These are phyloP conservation scores for Theobroma cacao DNA, from an alignment of 345 rosid genomes.

Conservation along the genomic window DNA sequence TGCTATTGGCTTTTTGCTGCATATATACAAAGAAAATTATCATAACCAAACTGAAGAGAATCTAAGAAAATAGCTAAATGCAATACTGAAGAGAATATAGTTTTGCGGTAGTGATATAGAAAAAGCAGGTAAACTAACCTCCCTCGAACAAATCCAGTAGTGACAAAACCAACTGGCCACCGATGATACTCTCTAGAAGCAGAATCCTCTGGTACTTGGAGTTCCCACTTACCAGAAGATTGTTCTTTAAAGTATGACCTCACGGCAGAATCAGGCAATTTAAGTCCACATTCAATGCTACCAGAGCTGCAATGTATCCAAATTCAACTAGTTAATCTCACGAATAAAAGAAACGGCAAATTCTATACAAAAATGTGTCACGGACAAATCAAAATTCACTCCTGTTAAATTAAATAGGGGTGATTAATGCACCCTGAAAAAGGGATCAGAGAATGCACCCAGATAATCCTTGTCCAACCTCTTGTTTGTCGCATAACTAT, in stretches of 20 bases:
- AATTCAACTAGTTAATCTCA: background rate
- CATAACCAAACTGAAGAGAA: background rate
- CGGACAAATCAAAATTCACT: background rate
- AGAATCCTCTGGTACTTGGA: constrained; percentile 50
- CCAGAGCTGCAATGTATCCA: constrained; percentile 38
- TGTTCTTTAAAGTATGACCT: constrained; percentile 66
- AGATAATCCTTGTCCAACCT: background rate
- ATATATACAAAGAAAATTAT: background rate
- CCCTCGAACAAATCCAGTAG: constrained; percentile 79
- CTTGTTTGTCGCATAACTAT: background rate
- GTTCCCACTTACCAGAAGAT: constrained; percentile 63
- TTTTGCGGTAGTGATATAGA: background rate
- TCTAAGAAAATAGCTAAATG: background rate
- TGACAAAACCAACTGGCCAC: constrained; percentile 82
- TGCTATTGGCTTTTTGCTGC: constrained; percentile 72
- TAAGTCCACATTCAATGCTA: constrained; percentile 36
- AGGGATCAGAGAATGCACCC: background rate
- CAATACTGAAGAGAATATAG: background rate
- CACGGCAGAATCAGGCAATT: constrained; percentile 51
- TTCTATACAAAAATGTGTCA: background rate
- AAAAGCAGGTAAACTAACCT: constrained; percentile 43
- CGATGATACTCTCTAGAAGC: constrained; percentile 41
- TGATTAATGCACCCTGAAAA: background rate
- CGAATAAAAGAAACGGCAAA: background rate
- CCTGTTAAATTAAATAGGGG: constrained; percentile 1